Evolutionary conservation across 2,329 filamentous ascomycete species (phyloP), one percentile per base, ranked within the genome.

Genomic region (Zalaria obscura): DNA sequence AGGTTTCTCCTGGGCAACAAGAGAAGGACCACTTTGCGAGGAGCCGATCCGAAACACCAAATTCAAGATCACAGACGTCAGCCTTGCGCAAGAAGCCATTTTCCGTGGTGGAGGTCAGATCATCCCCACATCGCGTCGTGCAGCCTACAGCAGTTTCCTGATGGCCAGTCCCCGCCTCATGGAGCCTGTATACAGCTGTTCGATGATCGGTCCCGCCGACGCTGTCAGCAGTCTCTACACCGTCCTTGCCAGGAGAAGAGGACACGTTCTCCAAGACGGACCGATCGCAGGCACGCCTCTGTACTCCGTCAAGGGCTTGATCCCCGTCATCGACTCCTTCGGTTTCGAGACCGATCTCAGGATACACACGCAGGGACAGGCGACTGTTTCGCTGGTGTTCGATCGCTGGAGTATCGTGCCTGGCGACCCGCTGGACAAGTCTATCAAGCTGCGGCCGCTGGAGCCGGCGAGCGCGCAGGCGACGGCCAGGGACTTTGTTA

Each of bases 41-140:
- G 91, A 98, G 68, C 91, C 91, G 29, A 96, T 98, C 56, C 88
- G 91, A 52, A 98, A 98, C 64, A 86, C 86, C 52, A 95, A 94
- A 58, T 98, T 98, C 73, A 86, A 88, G 58, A 78, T 98, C 55
- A 96, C 88, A 47, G 89, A 96, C 57, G 77, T 94, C 41, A 72
- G 82, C 35, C 73, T 98, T 18, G 89, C 88, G 7, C 73, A 78
- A 40, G 87, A 96, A 63, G 83, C 89, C 40, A 96, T 98, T 56
- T 93, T 87, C 70, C 78, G 91, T 40, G 91, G 91, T 43, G 89
- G 89, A 50, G 91, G 91, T 36, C 91, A 98, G 62, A 93, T 98
- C 57, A 98, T 98, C 58, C 91, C 91, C 36, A 96, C 91, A 1
- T 80, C 88, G 44, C 80, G 91, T 41, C 77, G 91, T 43, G 87